A percentile compares a stretch with the other conserved stretches of the same genome.
Evolutionary conservation across 1,139 yeast genomes (phyloP).

Genomic region (Lodderomyces theae): DNA sequence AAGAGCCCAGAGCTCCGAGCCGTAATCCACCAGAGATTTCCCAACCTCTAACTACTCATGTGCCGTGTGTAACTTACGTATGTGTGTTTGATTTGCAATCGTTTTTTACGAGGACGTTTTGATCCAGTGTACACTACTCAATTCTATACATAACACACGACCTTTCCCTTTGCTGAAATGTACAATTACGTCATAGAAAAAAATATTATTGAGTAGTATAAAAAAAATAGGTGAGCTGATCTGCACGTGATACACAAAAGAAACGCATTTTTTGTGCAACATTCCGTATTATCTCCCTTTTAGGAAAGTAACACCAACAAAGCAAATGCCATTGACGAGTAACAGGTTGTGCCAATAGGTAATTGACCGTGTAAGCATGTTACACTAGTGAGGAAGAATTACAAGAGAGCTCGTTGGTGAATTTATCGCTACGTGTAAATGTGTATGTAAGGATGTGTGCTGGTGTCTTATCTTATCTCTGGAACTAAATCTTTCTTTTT

Average conservation of each 20-base stretch:
- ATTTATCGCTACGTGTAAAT: too few species aligned
- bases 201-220: background rate
- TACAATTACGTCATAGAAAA: background rate
- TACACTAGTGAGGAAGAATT: too few species aligned
- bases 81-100: background rate
- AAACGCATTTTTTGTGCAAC: background rate
- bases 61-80: too few species aligned
- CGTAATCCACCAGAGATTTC: too few species aligned
- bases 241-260: conserved; percentile 3
- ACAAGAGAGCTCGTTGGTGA: too few species aligned
- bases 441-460: too few species aligned
- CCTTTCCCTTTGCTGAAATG: too few species aligned
- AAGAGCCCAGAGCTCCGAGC: too few species aligned
- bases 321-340: background rate
- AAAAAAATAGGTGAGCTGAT: background rate
- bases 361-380: too few species aligned
- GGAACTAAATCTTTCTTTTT: background rate
- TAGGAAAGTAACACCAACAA: background rate
- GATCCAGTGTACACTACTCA: background rate
- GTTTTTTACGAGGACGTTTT: background rate
- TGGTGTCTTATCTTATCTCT: background rate
- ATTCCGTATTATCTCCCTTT: background rate
- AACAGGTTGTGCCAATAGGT: too few species aligned
- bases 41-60: background rate
- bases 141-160: background rate